Evolutionary conservation across 768 basidiomycete genomes (phyloP), one percentile per base, ranked within the genome.

Genomic region (Stropharia rugosoannulata): DNA sequence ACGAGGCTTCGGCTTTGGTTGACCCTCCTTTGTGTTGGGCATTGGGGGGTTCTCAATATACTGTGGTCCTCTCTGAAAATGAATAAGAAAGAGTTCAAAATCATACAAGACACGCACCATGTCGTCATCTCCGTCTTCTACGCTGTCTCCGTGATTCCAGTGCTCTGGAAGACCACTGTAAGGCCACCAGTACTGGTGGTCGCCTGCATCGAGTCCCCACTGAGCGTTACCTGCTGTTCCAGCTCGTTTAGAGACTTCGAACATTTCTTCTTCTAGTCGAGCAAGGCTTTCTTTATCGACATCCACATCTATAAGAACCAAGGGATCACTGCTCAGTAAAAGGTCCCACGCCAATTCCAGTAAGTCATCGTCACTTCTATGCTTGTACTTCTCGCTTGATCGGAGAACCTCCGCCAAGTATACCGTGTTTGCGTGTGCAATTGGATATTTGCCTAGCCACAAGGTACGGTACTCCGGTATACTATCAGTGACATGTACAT

Each of bases 251-350:
- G 60, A 62, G 7, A 54, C 22, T 42, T 62, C 60, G 9, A 62
- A 62, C 55, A 62, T 62, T 27, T 62, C 60, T 35, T 62, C 58
- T 22, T 62, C 60, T 12, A 62, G 48, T 19, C 41, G 18, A 58
- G 51, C 49, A 56, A 60, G 8, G 36, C 48, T 37, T 54, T 63
- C 22, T 3, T 53, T 57, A 7, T 54, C 54, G 36, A 56, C 41
- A 10, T 22, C 35, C 9, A 58, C 60, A 22, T 59, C 54, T 2
- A 40, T 13, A 4, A 47, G 19, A 4, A 54, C 47, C n/a, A 40
- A 38, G 7, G 54, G n/a, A 7, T 56, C 57, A 9, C 39, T 22
- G 5, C 43, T 50, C 19, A 59, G 55, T 39, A 55, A 22, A 22
- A 22, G 22, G 22, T 22, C 22, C 22, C 22, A 22, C 4, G 22